A percentile compares a stretch with the other conserved stretches of the same genome.
Conservation (phyloP, 2,329 filamentous ascomycete genomes). For the Penicillium sp. region DNA sequence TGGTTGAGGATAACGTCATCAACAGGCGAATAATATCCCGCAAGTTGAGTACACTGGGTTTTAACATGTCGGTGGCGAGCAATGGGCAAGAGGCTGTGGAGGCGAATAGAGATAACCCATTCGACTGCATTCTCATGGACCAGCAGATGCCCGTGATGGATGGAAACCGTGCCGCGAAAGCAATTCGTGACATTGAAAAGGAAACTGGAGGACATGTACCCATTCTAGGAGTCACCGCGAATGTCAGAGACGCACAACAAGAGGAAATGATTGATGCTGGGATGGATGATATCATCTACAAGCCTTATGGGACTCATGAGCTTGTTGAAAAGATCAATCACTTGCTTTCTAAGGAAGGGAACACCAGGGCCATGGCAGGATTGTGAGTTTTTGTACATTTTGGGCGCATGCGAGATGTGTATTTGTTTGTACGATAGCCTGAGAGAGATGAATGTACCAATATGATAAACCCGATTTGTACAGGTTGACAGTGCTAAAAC, state of each 20-base stretch:
- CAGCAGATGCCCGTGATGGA: conserved; percentile 80
- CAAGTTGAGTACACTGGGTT: conserved; percentile 32
- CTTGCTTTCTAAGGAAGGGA: conserved; percentile 23
- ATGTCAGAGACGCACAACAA: conserved; percentile 66
- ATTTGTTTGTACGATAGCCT: not conserved
- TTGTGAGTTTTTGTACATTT: not conserved
- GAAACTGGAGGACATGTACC: conserved; percentile 38
- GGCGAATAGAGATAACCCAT: conserved; percentile 24
- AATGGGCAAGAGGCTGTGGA: conserved; percentile 40
- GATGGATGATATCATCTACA: conserved; percentile 70
- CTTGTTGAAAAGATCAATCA: conserved; percentile 59
- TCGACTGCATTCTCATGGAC: conserved; percentile 68
- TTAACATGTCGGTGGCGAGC: conserved; percentile 28
- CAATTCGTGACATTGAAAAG: conserved; percentile 59
- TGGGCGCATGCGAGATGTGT: not conserved
- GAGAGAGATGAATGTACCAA: not conserved
- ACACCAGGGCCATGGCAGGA: too few relatives aligned
- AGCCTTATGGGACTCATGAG: conserved; percentile 69
- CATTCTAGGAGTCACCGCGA: conserved; percentile 52
- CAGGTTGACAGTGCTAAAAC: too few relatives aligned
- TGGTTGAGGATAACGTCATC: conserved; percentile 41
- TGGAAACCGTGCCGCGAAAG: conserved; percentile 62
- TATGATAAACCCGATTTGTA: too few relatives aligned
- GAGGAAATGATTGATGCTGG: conserved; percentile 61
- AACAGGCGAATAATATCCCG: conserved; percentile 35